Percentiles rank a stretch among this genome's conserved stretches.
These are phyloP conservation scores for Staphylotrichum longicolle DNA, from an alignment of 495 filamentous ascomycete genomes.

Conservation along the genomic window DNA sequence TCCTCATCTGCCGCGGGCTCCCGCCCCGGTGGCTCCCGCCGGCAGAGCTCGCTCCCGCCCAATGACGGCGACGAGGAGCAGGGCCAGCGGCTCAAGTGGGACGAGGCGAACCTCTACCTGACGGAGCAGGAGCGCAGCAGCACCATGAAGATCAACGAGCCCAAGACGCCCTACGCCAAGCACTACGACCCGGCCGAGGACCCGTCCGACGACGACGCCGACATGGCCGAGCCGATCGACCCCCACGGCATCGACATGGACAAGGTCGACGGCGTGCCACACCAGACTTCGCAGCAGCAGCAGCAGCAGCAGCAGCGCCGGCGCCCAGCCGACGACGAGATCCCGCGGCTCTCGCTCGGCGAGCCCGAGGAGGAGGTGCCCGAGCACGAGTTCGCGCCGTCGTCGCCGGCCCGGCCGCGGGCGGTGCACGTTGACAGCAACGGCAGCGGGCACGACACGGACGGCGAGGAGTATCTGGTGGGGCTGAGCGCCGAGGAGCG, in stretches of 20 bases:
- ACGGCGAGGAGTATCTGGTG: slow-evolving; percentile 53
- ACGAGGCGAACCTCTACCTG: slow-evolving; percentile 94
- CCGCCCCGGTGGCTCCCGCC: slow-evolving; percentile 60
- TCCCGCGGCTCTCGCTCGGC: slow-evolving; percentile 89
- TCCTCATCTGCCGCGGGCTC: slow-evolving; percentile 65
- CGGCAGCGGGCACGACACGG: slow-evolving; percentile 53
- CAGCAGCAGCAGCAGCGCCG: slow-evolving; percentile 12
- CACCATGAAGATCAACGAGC: slow-evolving; percentile 98
- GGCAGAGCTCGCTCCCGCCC: slow-evolving; percentile 58
- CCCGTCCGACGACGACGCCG: slow-evolving; percentile 74
- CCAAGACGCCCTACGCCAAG: slow-evolving; percentile 92
- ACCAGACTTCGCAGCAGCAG: slow-evolving; percentile 4
- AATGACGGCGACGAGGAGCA: slow-evolving; percentile 49
- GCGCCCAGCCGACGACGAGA: slow-evolving; percentile 59
- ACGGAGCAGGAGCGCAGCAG: slow-evolving; percentile 91
- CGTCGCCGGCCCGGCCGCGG: slow-evolving; percentile 40
- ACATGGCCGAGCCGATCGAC: slow-evolving; percentile 49
- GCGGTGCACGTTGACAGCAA: slow-evolving; percentile 68
- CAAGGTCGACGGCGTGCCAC: slow-evolving; percentile 36
- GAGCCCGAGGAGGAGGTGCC: slow-evolving; percentile 77
- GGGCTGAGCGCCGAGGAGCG: slow-evolving; percentile 71
- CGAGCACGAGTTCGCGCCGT: slow-evolving; percentile 41
- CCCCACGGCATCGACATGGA: slow-evolving; percentile 37
- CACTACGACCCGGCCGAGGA: slow-evolving; percentile 89
- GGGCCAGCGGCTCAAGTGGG: slow-evolving; percentile 85